phyloP scores from a whole-genome alignment of 768 basidiomycete genomes.

The Pholiota molesta region DNA sequence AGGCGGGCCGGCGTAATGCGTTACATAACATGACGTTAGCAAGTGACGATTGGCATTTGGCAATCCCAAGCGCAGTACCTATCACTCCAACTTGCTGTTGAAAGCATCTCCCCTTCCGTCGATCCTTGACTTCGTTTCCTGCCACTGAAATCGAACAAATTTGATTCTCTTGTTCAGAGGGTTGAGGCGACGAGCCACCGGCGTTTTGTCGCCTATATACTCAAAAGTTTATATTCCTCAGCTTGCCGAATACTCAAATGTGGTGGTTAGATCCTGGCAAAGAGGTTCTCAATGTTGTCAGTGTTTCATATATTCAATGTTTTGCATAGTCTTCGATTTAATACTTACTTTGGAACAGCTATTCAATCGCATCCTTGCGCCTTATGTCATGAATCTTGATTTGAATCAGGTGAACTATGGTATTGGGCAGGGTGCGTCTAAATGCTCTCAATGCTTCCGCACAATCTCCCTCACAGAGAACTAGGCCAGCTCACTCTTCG shows the following conservation, averaged over 20 bases:
- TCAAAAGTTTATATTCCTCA: background rate
- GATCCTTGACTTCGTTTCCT: background rate
- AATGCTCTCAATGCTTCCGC: background rate
- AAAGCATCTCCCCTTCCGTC: no score
- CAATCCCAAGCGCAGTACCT: no score
- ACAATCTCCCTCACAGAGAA: conserved; percentile 9
- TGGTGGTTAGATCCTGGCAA: conserved; percentile 91
- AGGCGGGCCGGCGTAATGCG: no score
- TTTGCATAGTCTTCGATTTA: background rate
- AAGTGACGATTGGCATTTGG: background rate
- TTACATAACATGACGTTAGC: conserved; percentile 7
- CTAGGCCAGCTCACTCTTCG: conserved; percentile 77
- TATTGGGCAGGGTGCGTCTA: conserved; percentile 71
- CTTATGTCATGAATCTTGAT: conserved; percentile 96
- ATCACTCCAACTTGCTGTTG: no score
- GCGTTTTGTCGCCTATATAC: background rate
- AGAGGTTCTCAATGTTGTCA: conserved; percentile 78
- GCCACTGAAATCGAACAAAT: background rate
- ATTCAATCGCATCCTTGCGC: conserved; percentile 90
- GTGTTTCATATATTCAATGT: conserved; percentile 27
- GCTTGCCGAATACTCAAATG: conserved; percentile 33
- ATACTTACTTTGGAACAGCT: conserved; percentile 42
- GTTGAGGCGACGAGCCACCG: background rate
- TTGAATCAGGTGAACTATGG: conserved; percentile 94
- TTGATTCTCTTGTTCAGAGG: background rate